Conservation (phyloP, 2,329 filamentous ascomycete genomes). For the Cladosporium phlei region DNA sequence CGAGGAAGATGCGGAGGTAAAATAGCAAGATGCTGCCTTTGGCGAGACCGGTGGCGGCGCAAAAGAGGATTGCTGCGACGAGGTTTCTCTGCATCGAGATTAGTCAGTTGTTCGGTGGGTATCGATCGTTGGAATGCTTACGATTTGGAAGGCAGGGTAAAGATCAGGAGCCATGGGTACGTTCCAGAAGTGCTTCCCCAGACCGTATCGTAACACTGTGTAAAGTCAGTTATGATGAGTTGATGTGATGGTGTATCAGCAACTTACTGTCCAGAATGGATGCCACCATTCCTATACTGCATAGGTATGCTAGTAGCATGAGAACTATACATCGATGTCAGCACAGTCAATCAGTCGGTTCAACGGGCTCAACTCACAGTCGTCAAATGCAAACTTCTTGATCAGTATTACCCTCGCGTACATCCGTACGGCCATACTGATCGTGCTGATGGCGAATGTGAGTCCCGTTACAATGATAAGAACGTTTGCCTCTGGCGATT, state of each 20-base stretch:
- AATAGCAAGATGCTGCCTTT: constrained; percentile 11
- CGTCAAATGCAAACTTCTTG: constrained; percentile 8
- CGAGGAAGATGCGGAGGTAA: constrained; percentile 9
- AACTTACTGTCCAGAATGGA: constrained; percentile 7
- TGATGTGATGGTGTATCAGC: not conserved
- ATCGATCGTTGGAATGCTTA: not conserved
- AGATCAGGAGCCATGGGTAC: constrained; percentile 4
- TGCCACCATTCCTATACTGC: not conserved
- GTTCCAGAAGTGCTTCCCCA: constrained; percentile 11
- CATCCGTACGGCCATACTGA: constrained; percentile 4
- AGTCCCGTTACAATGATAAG: constrained; percentile 5
- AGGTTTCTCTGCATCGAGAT: not conserved
- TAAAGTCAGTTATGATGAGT: not conserved
- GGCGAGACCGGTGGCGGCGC: constrained; percentile 8
- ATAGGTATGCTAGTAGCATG: constrained; percentile 9
- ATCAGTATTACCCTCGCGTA: constrained; percentile 1
- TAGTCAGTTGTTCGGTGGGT: not conserved
- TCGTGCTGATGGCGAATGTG: not conserved
- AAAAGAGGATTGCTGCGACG: constrained; percentile 7
- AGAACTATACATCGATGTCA: not conserved
- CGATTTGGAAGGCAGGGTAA: constrained; percentile 1
- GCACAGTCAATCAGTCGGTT: not conserved
- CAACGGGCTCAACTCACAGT: not conserved
- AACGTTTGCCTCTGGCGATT: constrained; percentile 3
- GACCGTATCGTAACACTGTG: constrained; percentile 3